These are phyloP conservation scores for Coprinellus aureogranulatus DNA, from an alignment of 768 basidiomycete species.

Conservation along the genomic window DNA sequence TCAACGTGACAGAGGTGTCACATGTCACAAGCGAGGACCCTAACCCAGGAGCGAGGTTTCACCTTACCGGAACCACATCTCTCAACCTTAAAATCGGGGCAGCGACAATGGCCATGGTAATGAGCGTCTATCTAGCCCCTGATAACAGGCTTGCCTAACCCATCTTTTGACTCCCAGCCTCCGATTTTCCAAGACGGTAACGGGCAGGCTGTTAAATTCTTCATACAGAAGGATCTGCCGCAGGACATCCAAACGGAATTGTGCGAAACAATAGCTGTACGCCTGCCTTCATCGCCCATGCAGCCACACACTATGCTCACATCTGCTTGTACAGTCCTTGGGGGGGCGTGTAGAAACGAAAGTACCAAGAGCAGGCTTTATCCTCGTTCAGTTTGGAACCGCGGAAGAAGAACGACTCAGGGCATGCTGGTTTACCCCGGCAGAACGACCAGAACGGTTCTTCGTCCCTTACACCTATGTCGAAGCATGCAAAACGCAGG, in stretches of 20 bases:
- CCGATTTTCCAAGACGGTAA: slow-evolving; percentile 71
- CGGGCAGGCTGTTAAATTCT: slow-evolving; percentile 75
- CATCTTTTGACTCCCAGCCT: slow-evolving; percentile 29
- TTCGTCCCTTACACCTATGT: slow-evolving; percentile 82
- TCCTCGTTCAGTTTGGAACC: slow-evolving; percentile 67
- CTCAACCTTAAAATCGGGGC: slow-evolving; percentile 56
- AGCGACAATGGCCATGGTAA: slow-evolving; percentile 17
- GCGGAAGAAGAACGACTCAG: slow-evolving; percentile 73
- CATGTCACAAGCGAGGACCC: slow-evolving; percentile 23
- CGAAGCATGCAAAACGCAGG: slow-evolving; percentile 80
- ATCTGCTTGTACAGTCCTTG: slow-evolving; percentile 46
- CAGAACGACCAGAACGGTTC: slow-evolving; percentile 68
- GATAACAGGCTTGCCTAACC: background rate
- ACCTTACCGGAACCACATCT: slow-evolving; percentile 23
- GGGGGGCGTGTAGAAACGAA: slow-evolving; percentile 78
- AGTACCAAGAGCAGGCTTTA: slow-evolving; percentile 73
- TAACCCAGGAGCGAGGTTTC: slow-evolving; percentile 28
- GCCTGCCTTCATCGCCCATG: slow-evolving; percentile 14
- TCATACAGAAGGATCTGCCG: slow-evolving; percentile 76
- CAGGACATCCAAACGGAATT: slow-evolving; percentile 68
- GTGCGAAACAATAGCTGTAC: slow-evolving; percentile 70
- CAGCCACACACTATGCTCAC: background rate
- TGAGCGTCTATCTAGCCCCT: slow-evolving; percentile 3
- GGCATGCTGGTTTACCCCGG: slow-evolving; percentile 61
- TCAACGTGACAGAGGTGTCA: slow-evolving; percentile 15